Evolutionary conservation across 2,329 filamentous ascomycete genomes (phyloP), one percentile per base, ranked within the genome.

Genomic region (Aspergillus tamarii): DNA sequence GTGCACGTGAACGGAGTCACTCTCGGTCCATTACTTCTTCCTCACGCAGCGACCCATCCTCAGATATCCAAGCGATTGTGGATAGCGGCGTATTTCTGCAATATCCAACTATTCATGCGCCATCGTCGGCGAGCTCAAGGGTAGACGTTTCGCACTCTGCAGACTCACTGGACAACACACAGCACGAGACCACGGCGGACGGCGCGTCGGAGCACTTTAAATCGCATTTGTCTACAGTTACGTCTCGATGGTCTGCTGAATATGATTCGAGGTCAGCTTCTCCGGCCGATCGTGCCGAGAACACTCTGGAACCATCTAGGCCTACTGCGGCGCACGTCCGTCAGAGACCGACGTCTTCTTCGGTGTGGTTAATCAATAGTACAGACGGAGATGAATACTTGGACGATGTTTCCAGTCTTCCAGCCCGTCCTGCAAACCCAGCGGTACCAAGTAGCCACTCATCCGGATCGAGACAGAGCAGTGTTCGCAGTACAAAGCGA

Each of bases 191-290:
- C 41, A 73, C 76, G 53, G 73, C 74, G 9, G 75, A 77, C 41
- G 72, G 71, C 26, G 72, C 75, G 23, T 73, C 74, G 16, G 72
- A 76, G 23, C 75, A 75, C 59, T 80, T 79, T 72, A 78, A 78
- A 60, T 78, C 78, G 55, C 77, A 80, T 52, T 70, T 83, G 28
- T 83, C 81, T 14, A 79, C 79, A 10, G 78, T 83, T 6, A 78
- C 78, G 2, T 83, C 82, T 21, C 77, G 78, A 61, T 77, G 74
- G 73, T 79, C 78, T 14, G 75, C 72, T 16, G 77, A 79, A 57
- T 73, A 72, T 61, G 63, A 73, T 60, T 61, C 71, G 21, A 71
- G 73, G 60, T 69, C 65, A 34, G 50, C 69, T 14, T 70, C 72
- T n/a, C 66, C 70, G 7, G 67, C 69, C 14, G 68, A 66, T 21